phyloP scores from a whole-genome alignment of 805 yeast species.

The Metschnikowia koreensis region DNA sequence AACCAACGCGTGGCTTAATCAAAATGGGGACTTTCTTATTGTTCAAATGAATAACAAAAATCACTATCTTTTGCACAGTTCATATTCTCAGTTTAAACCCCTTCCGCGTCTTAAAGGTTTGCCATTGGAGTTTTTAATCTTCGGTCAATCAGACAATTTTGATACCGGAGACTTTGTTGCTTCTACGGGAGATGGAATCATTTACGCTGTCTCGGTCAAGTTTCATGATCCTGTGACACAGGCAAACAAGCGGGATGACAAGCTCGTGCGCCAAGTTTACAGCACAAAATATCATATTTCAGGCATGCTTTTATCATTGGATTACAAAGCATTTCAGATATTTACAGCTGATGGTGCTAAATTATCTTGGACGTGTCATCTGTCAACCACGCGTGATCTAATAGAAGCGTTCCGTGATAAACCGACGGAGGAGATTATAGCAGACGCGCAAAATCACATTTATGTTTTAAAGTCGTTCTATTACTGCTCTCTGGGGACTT shows the following conservation, averaged over 20 bases:
- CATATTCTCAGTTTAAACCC: conserved; percentile 38
- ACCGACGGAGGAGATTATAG: neutral
- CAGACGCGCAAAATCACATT: neutral
- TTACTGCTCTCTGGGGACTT: conserved; percentile 11
- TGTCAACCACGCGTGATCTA: conserved; percentile 28
- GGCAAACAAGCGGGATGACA: conserved; percentile 37
- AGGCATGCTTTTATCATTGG: conserved; percentile 22
- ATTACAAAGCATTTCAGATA: conserved; percentile 24
- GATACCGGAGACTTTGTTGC: conserved; percentile 32
- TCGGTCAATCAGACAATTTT: conserved; percentile 11
- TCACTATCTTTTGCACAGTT: conserved; percentile 45
- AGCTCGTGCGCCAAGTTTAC: conserved; percentile 29
- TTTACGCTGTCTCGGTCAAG: conserved; percentile 29
- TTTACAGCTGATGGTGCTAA: conserved; percentile 17
- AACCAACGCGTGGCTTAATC: conserved; percentile 37
- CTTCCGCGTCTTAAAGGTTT: conserved; percentile 48
- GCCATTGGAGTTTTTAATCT: conserved; percentile 28
- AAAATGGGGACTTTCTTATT: conserved; percentile 35
- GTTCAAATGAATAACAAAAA: conserved; percentile 24
- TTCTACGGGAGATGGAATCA: conserved; percentile 28
- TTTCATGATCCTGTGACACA: conserved; percentile 26
- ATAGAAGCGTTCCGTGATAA: conserved; percentile 23
- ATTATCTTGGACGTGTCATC: conserved; percentile 36
- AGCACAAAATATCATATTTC: conserved; percentile 15
- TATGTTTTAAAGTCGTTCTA: conserved; percentile 2